Evolutionary conservation across 139 green algal genomes (phyloP).

Genomic region (Micractinium conductrix): DNA sequence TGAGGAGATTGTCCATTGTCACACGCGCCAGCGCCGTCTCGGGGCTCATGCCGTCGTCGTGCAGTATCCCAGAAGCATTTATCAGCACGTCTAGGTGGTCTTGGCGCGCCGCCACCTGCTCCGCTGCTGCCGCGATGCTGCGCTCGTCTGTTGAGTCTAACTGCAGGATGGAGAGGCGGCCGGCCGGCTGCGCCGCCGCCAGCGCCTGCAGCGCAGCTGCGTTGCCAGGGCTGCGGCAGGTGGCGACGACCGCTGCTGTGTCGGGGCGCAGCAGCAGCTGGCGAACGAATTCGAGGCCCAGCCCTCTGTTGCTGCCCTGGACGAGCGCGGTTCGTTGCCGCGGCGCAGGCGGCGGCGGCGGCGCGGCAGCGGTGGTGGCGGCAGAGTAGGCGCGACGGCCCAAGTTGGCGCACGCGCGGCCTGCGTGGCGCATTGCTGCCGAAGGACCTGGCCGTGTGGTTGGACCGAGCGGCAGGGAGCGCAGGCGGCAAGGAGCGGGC

Average conservation of each 20-base stretch:
- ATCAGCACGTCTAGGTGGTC: conserved; percentile 73
- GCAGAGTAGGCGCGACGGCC: neutral
- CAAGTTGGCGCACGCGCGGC: too few species aligned
- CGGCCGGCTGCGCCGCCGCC: conserved; percentile 20
- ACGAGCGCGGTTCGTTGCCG: conserved; percentile 55
- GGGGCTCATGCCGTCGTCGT: conserved; percentile 51
- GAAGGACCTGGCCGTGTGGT: too few species aligned
- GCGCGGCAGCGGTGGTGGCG: neutral
- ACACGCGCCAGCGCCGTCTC: conserved; percentile 76
- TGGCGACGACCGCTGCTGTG: conserved; percentile 67
- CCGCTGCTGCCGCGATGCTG: conserved; percentile 54
- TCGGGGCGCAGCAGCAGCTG: conserved; percentile 59
- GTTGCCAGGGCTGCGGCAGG: conserved; percentile 66
- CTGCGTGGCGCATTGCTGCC: too few species aligned
- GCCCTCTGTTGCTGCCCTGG: conserved; percentile 69
- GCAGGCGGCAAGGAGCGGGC: too few species aligned
- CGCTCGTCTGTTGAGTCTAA: conserved; percentile 66
- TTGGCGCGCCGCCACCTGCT: conserved; percentile 44
- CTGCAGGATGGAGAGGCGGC: conserved; percentile 56
- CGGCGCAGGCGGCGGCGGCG: neutral
- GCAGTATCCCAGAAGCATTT: conserved; percentile 69
- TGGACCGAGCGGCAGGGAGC: too few species aligned
- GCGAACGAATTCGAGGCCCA: conserved; percentile 77
- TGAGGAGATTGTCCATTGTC: conserved; percentile 50
- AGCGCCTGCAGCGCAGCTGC: conserved; percentile 55